Conservation (phyloP, 768 basidiomycete species). For the Serendipita indica region DNA sequence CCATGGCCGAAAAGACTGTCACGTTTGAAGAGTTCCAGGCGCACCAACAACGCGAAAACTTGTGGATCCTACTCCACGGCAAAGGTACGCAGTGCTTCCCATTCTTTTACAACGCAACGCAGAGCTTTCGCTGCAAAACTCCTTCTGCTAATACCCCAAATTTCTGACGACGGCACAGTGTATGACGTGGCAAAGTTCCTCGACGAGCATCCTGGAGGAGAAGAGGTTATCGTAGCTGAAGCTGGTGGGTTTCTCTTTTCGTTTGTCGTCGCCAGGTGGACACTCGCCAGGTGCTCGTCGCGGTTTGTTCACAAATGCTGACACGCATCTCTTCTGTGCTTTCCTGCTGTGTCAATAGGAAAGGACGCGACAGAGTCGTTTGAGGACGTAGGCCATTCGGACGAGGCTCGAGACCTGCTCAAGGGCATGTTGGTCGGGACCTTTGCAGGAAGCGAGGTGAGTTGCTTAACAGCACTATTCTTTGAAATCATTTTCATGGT, state of each 20-base stretch:
- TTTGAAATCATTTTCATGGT: background rate
- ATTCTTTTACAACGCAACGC: background rate
- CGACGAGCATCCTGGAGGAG: conserved; percentile 98
- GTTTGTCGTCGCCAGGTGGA: background rate
- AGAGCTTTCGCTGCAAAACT: conserved; percentile 3
- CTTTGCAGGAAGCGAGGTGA: conserved; percentile 56
- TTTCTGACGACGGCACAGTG: conserved; percentile 34
- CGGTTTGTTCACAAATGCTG: background rate
- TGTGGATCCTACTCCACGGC: conserved; percentile 72
- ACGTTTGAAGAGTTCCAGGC: conserved; percentile 56
- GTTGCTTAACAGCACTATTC: conserved; percentile 17
- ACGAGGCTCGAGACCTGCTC: conserved; percentile 83
- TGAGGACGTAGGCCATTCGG: conserved; percentile 98
- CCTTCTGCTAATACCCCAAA: conserved; percentile 14
- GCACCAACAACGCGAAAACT: conserved; percentile 55
- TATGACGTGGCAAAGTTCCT: conserved; percentile 89
- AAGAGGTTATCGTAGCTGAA: conserved; percentile 92
- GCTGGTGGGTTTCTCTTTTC: conserved; percentile 43
- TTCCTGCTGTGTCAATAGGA: conserved; percentile 32
- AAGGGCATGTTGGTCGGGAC: conserved; percentile 67
- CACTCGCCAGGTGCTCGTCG: background rate
- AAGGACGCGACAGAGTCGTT: conserved; percentile 97
- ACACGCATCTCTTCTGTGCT: background rate
- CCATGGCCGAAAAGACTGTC: conserved; percentile 18
- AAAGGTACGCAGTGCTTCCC: conserved; percentile 43